A percentile compares a stretch with the other conserved stretches of the same genome.
These are phyloP conservation scores for Xerocomellus dryophilus DNA, from an alignment of 768 basidiomycete genomes.

Conservation along the genomic window DNA sequence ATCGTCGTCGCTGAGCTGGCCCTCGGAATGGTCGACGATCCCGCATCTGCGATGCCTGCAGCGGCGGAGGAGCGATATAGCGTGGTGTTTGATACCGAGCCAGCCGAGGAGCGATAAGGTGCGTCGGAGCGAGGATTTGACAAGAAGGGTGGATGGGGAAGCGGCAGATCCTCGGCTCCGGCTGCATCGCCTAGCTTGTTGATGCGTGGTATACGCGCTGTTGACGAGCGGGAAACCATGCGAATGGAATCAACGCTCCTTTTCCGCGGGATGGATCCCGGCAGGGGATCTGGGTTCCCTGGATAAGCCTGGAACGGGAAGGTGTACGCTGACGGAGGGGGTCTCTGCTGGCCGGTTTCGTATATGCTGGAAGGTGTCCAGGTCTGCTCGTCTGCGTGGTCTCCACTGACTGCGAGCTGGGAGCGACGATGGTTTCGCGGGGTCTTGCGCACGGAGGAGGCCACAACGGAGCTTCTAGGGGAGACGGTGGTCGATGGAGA, in stretches of 20 bases:
- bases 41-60: conserved; percentile 13
- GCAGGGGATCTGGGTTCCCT: conserved; percentile 63
- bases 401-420: conserved; percentile 23
- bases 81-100: conserved; percentile 26
- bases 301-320: conserved; percentile 61
- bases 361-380: conserved; percentile 17
- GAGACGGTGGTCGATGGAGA: conserved; percentile 14
- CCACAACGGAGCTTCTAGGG: conserved; percentile 13
- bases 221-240: conserved; percentile 25
- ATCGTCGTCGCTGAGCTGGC: conserved; percentile 40
- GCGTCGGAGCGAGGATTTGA: conserved; percentile 29
- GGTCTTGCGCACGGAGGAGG: conserved; percentile 16
- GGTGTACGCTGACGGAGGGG: conserved; percentile 42
- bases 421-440: conserved; percentile 26
- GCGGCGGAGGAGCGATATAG: conserved; percentile 32
- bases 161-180: conserved; percentile 28
- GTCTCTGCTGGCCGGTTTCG: conserved; percentile 10
- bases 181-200: conserved; percentile 15
- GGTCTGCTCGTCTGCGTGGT: conserved; percentile 12
- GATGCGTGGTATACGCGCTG: conserved; percentile 21
- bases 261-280: conserved; percentile 42
- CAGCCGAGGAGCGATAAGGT: conserved; percentile 38
- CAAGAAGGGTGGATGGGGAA: conserved; percentile 50
- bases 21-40: conserved; percentile 35
- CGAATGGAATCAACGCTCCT: conserved; percentile 41